These are phyloP conservation scores for Acacia acuminata DNA, from an alignment of 306 rosid species.

Conservation along the genomic window DNA sequence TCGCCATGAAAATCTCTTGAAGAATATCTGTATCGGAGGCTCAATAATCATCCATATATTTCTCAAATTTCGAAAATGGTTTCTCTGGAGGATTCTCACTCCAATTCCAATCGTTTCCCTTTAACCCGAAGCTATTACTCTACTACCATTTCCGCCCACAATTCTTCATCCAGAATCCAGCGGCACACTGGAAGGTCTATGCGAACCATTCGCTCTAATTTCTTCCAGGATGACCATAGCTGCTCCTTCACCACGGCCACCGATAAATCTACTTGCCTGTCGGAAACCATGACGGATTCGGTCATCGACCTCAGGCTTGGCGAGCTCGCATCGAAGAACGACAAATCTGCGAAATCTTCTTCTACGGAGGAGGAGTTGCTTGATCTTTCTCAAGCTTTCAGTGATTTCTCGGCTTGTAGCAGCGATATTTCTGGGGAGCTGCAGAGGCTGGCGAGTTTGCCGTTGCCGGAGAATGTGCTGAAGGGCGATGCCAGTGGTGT, in stretches of 20 bases:
- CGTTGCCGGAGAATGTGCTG: constrained; percentile 52
- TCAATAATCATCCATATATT: background rate
- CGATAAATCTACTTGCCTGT: constrained; percentile 52
- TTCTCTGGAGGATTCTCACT: constrained; percentile 74
- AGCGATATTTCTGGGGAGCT: constrained; percentile 94
- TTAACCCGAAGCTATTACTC: constrained; percentile 48
- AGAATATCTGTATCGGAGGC: background rate
- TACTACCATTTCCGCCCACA: constrained; percentile 32
- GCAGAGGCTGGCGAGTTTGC: constrained; percentile 73
- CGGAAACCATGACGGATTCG: constrained; percentile 81
- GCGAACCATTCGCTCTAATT: constrained; percentile 83
- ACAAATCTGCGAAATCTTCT: constrained; percentile 40
- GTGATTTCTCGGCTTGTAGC: constrained; percentile 87
- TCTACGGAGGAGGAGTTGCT: constrained; percentile 61
- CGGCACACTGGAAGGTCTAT: constrained; percentile 80
- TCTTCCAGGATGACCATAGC: constrained; percentile 63
- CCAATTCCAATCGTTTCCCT: constrained; percentile 63
- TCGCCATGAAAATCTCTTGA: constrained; percentile 38
- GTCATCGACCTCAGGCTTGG: constrained; percentile 86
- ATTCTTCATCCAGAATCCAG: constrained; percentile 52
- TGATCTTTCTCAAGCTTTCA: constrained; percentile 84
- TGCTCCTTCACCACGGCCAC: constrained; percentile 46
- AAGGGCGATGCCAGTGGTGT: constrained; percentile 5
- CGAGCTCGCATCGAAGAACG: constrained; percentile 69
- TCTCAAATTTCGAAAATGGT: constrained; percentile 52